These are phyloP conservation scores for Cucumis variabilis DNA, from an alignment of 331 rosid genomes.

Conservation along the genomic window DNA sequence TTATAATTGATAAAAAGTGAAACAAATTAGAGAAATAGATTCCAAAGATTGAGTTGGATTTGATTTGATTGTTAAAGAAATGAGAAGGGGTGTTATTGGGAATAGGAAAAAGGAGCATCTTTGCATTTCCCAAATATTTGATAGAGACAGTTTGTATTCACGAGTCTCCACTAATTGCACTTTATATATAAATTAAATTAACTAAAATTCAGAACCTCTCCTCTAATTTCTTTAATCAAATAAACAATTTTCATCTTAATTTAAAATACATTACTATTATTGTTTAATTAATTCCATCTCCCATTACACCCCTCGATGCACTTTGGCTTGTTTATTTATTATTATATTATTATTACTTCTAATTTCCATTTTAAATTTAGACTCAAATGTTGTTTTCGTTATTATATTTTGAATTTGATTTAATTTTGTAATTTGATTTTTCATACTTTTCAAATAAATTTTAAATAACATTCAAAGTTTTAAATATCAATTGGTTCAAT, in stretches of 20 bases:
- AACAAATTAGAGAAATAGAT: no score
- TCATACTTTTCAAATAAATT: no score
- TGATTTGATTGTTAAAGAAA: background rate
- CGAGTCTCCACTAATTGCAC: background rate
- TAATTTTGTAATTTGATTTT: no score
- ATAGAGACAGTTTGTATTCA: background rate
- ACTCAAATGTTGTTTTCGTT: no score
- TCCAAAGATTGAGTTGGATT: no score
- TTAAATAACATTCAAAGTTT: no score
- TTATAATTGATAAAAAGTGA: no score
- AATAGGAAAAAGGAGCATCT: background rate
- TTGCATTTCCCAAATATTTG: constrained; percentile 20
- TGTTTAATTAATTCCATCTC: background rate
- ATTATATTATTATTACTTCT: no score
- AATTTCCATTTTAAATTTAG: no score
- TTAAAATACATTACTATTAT: background rate
- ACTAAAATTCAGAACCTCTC: background rate
- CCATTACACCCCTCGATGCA: background rate
- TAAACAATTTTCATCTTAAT: no score
- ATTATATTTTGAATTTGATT: no score
- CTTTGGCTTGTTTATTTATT: background rate
- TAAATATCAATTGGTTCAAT: no score
- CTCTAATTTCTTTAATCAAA: background rate
- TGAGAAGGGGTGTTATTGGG: background rate
- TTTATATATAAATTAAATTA: background rate